These are phyloP conservation scores for Auricularia sp. DNA, from an alignment of 768 basidiomycete species.

Conservation along the genomic window DNA sequence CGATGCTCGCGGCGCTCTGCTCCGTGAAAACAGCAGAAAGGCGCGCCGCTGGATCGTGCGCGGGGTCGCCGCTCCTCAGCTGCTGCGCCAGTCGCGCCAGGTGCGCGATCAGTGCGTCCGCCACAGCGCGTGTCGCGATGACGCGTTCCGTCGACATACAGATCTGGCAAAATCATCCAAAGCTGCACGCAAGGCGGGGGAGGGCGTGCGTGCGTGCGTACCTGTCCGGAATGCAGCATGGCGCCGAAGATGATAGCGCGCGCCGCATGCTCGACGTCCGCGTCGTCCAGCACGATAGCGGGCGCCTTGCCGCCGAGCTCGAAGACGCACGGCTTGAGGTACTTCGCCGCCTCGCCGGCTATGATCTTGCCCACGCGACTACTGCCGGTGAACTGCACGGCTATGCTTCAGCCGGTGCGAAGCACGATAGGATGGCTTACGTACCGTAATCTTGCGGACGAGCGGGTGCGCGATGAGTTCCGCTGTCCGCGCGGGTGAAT, in stretches of 20 bases:
- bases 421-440: conserved; percentile 7
- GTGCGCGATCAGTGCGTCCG: conserved; percentile 25
- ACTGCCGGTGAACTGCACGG: conserved; percentile 43
- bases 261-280: conserved; percentile 43
- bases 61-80: conserved; percentile 32
- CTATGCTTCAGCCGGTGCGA: conserved; percentile 3
- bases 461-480: conserved; percentile 46
- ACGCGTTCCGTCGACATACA: conserved; percentile 53
- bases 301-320: conserved; percentile 50
- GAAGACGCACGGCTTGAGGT: conserved; percentile 44
- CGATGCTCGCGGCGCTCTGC: conserved; percentile 34
- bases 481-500: conserved; percentile 33
- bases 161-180: conserved; percentile 23
- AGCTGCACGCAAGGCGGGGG: no score
- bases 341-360: conserved; percentile 43
- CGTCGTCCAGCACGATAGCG: conserved; percentile 40
- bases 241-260: conserved; percentile 36
- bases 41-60: conserved; percentile 17
- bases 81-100: conserved; percentile 23
- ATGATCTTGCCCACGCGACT: conserved; percentile 42
- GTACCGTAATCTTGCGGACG: conserved; percentile 43
- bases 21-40: conserved; percentile 35
- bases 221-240: conserved; percentile 34
- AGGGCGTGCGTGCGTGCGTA: not conserved
- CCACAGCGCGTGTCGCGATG: conserved; percentile 36